Percentiles rank a stretch among this genome's conserved stretches.
phyloP scores from a whole-genome alignment of 202 grass and related monocot species.

The Zoysia matrella region DNA sequence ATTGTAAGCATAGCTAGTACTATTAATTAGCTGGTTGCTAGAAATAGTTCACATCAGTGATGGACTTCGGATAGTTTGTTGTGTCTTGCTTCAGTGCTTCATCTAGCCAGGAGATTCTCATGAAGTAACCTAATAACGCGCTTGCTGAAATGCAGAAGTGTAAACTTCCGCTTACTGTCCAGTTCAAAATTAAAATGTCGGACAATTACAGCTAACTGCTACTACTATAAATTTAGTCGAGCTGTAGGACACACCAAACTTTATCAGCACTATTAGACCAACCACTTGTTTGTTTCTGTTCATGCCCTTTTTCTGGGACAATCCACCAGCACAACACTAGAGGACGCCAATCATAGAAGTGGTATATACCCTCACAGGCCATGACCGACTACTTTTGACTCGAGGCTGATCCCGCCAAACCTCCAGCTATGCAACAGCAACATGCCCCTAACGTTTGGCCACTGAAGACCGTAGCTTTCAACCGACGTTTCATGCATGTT shows the following conservation, averaged over 20 bases:
- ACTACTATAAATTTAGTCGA: neutral
- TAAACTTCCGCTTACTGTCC: neutral
- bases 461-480: constrained; percentile 19
- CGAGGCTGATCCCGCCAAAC: no score
- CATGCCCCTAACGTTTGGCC: no score
- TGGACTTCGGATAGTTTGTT: neutral
- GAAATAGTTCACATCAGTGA: neutral
- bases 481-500: constrained; percentile 18
- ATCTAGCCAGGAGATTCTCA: neutral
- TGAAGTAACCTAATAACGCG: no score
- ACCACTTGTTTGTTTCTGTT: constrained; percentile 3
- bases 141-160: no score
- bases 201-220: neutral
- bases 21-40: neutral
- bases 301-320: neutral
- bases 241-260: neutral
- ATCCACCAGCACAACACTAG: constrained; percentile 31
- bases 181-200: neutral
- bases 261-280: neutral
- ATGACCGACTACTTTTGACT: no score
- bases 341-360: constrained; percentile 15
- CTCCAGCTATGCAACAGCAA: no score
- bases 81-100: neutral
- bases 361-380: no score
- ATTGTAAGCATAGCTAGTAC: constrained; percentile 22